Base-by-base conservation (phyloP, 1,284 basidiomycete species). In the Cryptococcus maquisensis region DNA sequence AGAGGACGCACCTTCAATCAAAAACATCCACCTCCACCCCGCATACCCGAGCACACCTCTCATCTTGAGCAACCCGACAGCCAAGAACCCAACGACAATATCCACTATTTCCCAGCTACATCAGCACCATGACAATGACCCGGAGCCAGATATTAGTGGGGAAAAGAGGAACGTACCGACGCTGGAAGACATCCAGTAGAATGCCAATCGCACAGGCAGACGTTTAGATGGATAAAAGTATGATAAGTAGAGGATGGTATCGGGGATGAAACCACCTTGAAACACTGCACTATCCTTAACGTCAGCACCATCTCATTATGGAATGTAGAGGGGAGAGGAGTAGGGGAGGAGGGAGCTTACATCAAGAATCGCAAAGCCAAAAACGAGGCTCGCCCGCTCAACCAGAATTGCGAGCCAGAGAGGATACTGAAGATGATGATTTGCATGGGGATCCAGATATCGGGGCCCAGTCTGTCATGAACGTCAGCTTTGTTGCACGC, bases 161-260 rank as follows among this genome's bases (percentile, higher is more conserved):
- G n/a, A 45, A 38, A 26, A 16, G 54, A 45, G 24, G 35, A 47
- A 40, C 53, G 51, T 38, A 54, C 49, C 43, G n/a, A 56, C 35
- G 32, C 55, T 49, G 12, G 50, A 51, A 21, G 42, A 46, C 16
- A 84, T 81, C 85, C 84, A 88, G 75, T 87, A 87, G 44, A 81
- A 74, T 0, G 83, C 81, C 7, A 88, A 74, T 2, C 87, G 82
- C 40, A 86, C 71, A 0, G 86, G 85, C 3, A 88, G 77, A 65
- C 85, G 84, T 9, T 72, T 80, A 68, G 83, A 84, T 3, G 82
- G 86, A 68, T 86, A 86, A 64, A 82, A 87, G 66, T 86, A 86
- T 1, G 84, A 84, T 18, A 86, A 71, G 66, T 86, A 87, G 2
- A 86, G 73, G 54, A 87, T 81, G 4, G 85, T 71, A 57, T 86